Percentiles rank a stretch among this genome's conserved stretches.
Conservation (phyloP, 2,329 filamentous ascomycete genomes). For the Ascochyta pisi region DNA sequence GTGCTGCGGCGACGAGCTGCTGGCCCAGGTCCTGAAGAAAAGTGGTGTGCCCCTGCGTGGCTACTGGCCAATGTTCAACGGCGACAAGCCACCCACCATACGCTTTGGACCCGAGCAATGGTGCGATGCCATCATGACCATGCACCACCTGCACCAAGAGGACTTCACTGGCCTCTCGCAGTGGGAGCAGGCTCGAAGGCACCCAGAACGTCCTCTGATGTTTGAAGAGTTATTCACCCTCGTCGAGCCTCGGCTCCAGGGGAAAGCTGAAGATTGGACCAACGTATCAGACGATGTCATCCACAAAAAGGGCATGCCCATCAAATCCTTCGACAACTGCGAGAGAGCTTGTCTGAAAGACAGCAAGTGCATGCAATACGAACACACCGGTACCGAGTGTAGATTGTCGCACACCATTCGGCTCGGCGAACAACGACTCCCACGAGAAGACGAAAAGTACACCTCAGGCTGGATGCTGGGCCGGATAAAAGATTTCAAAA, state of each 20-base stretch:
- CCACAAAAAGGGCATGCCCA: slow-evolving; percentile 26
- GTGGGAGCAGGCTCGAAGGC: slow-evolving; percentile 36
- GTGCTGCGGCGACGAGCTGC: slow-evolving; percentile 50
- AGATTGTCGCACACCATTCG: slow-evolving; percentile 37
- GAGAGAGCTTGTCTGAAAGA: slow-evolving; percentile 38
- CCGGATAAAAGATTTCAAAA: slow-evolving; percentile 40
- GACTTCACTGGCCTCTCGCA: slow-evolving; percentile 37
- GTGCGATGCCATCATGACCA: slow-evolving; percentile 53
- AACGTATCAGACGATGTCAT: slow-evolving; percentile 42
- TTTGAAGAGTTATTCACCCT: slow-evolving; percentile 45
- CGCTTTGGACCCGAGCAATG: slow-evolving; percentile 51
- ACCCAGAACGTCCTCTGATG: slow-evolving; percentile 36
- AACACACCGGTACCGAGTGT: slow-evolving; percentile 40
- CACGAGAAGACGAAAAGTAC: slow-evolving; percentile 31
- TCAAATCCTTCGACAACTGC: slow-evolving; percentile 40
- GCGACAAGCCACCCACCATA: slow-evolving; percentile 49
- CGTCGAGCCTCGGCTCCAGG: slow-evolving; percentile 36
- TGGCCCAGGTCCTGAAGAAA: slow-evolving; percentile 48
- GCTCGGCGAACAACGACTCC: slow-evolving; percentile 35
- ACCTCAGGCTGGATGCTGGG: slow-evolving; percentile 43
- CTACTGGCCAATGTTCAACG: slow-evolving; percentile 56
- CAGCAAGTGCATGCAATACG: slow-evolving; percentile 42
- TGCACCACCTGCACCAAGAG: slow-evolving; percentile 44
- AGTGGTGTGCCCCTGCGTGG: slow-evolving; percentile 45
- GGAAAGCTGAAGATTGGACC: slow-evolving; percentile 40